Conservation (phyloP, 2,329 filamentous ascomycete species). For the Botrytis galanthina region DNA sequence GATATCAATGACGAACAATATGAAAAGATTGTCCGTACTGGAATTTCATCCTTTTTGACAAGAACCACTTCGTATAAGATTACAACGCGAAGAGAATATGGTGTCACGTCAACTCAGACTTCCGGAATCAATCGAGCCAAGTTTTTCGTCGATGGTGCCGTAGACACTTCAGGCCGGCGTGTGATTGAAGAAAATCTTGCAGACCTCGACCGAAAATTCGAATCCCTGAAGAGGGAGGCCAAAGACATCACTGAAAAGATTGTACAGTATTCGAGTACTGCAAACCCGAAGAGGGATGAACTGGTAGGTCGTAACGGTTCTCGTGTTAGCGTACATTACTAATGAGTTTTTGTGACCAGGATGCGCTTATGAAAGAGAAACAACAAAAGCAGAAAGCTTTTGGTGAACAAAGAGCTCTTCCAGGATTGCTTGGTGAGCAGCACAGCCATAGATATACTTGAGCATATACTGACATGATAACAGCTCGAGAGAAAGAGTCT, state of each 20-base stretch:
- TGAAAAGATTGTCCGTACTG: constrained; percentile 55
- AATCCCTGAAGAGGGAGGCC: constrained; percentile 29
- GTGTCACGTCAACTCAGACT: constrained; percentile 68
- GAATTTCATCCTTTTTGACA: constrained; percentile 67
- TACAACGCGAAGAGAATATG: constrained; percentile 73
- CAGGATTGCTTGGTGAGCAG: constrained; percentile 65
- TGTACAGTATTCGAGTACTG: constrained; percentile 42
- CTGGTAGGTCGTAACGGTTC: constrained; percentile 40
- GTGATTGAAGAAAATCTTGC: constrained; percentile 55
- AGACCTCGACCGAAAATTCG: constrained; percentile 31
- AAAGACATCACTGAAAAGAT: constrained; percentile 24
- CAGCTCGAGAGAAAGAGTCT: constrained; percentile 39
- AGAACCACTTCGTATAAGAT: constrained; percentile 63
- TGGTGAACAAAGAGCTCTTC: constrained; percentile 64
- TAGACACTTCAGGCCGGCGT: constrained; percentile 64
- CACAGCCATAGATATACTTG: neutral
- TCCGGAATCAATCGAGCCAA: constrained; percentile 58
- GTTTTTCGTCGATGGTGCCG: constrained; percentile 75
- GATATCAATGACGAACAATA: constrained; percentile 68
- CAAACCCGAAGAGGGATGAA: constrained; percentile 38
- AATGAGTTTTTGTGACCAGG: constrained; percentile 39
- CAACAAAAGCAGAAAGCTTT: constrained; percentile 62
- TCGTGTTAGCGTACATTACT: neutral
- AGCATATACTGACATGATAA: constrained; percentile 34
- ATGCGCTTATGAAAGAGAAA: constrained; percentile 60